phyloP scores from a whole-genome alignment of 495 filamentous ascomycete species.

The Pyronema domesticum region DNA sequence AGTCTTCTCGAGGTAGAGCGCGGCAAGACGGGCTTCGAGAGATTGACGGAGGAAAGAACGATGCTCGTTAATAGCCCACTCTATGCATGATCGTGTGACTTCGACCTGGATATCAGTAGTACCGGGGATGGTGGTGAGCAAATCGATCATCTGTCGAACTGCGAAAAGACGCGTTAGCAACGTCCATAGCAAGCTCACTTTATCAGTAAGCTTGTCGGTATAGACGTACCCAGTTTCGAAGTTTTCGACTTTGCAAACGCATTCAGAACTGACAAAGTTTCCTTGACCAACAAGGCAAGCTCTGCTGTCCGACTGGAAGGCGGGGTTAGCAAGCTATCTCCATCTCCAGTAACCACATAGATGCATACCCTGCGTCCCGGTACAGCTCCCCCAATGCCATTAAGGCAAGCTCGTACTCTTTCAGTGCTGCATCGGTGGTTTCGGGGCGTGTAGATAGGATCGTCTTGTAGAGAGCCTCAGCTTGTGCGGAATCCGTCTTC shows the following conservation, averaged over 20 bases:
- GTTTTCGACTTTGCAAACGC: constrained; percentile 98
- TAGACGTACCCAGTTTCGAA: constrained; percentile 70
- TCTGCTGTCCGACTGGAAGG: constrained; percentile 42
- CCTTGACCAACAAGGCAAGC: constrained; percentile 77
- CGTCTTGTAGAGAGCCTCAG: constrained; percentile 68
- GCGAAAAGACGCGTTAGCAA: constrained; percentile 6
- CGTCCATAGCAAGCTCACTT: background rate
- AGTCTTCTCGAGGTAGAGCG: constrained; percentile 87
- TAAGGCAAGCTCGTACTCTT: constrained; percentile 71
- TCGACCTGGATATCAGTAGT: constrained; percentile 80
- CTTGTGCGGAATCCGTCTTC: constrained; percentile 60
- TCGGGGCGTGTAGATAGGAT: constrained; percentile 72
- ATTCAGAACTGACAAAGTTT: constrained; percentile 75
- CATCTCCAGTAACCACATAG: background rate
- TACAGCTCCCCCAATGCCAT: constrained; percentile 81
- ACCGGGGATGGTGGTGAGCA: constrained; percentile 84
- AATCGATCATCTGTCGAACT: constrained; percentile 95
- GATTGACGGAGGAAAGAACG: constrained; percentile 93
- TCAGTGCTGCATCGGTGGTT: constrained; percentile 62
- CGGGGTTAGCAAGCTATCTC: constrained; percentile 9
- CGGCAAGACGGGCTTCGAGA: constrained; percentile 87
- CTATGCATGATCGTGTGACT: constrained; percentile 95
- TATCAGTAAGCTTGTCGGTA: background rate
- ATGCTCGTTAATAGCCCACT: constrained; percentile 89
- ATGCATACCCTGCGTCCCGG: constrained; percentile 56